Evolutionary conservation across 768 basidiomycete species (phyloP), one percentile per base, ranked within the genome.

Genomic region (Tephrocybe rancida): DNA sequence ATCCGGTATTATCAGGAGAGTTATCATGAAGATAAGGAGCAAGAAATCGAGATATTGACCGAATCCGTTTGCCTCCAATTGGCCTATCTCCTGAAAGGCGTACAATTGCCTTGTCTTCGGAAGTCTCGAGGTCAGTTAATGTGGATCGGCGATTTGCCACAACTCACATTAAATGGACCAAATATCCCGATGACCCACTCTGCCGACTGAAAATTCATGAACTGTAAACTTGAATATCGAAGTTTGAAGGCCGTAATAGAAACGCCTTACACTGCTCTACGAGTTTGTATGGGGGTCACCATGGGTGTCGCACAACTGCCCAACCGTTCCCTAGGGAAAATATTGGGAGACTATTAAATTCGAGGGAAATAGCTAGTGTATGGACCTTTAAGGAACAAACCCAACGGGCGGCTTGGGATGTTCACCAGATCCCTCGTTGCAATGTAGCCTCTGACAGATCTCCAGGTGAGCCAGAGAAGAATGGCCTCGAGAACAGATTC

Each of bases 381-480:
- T n/a, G 7, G 29, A 70, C 72, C 72, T 48, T 62, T 67, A 35
- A 61, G 49, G 39, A 66, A 65, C 1, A 68, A 71, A 2, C 44
- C 27, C 1, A 64, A 58, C 5, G 57, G 55, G 2, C 70, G 72
- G 5, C 72, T 71, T 1, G 70, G 69, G 30, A 73, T 59, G 44
- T 70, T 69, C 39, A 65, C 64, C 14, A 73, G 55, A 32, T 64
- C 60, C 10, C 52, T 61, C 35, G 55, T 59, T 5, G 44, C 51
- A 29, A 64, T 18, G 41, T 50, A 55, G 11, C 51, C 45, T 14
- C 52, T 42, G 7, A 62, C 34, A n/a, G 56, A 26, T n/a, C 52
- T 55, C 61, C 63, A 62, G 14, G 45, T 8, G 10, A 55, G 6
- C 56, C 50, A 59, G 14, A 58, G 42, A 21, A 45, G 22, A 29